Evolutionary conservation across 306 rosid species (phyloP).

Genomic region (Begonia peltatifolia): DNA sequence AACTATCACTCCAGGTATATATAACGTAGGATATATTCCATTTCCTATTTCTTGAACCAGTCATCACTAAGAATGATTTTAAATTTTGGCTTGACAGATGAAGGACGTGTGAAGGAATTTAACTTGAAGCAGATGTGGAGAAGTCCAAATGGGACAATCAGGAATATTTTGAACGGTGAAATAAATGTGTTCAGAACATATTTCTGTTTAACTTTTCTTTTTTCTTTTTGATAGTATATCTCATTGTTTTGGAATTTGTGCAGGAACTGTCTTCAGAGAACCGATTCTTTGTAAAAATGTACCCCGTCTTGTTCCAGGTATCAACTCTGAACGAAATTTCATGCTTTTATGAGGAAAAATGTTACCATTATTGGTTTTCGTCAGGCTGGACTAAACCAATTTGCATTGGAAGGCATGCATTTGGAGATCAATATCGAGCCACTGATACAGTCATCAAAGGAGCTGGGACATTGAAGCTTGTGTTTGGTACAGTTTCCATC

Average conservation of each 20-base stretch:
- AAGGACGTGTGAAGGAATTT: conserved; percentile 83
- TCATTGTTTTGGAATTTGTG: conserved; percentile 1
- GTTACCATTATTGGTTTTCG: conserved; percentile 11
- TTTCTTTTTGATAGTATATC: no score
- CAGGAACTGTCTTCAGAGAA: conserved; percentile 97
- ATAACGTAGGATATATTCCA: background rate
- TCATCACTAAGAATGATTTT: background rate
- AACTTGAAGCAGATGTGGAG: conserved; percentile 84
- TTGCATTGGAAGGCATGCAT: conserved; percentile 98
- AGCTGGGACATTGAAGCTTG: conserved; percentile 74
- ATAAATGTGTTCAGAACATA: background rate
- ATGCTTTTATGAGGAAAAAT: conserved; percentile 1
- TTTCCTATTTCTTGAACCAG: background rate
- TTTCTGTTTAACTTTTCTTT: background rate
- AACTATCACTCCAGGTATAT: conserved; percentile 90
- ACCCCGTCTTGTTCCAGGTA: conserved; percentile 98
- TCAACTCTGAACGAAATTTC: conserved; percentile 6
- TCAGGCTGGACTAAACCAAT: conserved; percentile 92
- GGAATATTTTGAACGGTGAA: conserved; percentile 92
- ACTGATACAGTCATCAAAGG: conserved; percentile 88
- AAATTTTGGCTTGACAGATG: conserved; percentile 45
- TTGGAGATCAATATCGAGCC: conserved; percentile 92
- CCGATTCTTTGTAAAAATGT: conserved; percentile 92
- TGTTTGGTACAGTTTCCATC: conserved; percentile 53
- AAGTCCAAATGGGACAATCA: conserved; percentile 97